Conservation (phyloP, 306 rosid species). For the Citrullus colocynthis region DNA sequence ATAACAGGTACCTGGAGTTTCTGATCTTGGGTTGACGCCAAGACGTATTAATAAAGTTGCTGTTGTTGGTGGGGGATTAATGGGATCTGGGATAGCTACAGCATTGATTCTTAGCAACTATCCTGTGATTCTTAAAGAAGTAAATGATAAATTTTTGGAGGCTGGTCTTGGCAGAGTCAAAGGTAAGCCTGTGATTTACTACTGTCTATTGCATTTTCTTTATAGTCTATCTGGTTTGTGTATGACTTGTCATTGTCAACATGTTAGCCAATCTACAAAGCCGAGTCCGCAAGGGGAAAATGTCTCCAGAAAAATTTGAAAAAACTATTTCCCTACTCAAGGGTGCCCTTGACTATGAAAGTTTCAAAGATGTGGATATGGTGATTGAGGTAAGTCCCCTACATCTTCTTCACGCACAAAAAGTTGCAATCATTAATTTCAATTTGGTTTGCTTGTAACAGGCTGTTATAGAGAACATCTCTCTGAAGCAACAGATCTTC, state of each 20-base stretch:
- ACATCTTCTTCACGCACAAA: neutral
- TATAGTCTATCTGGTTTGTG: neutral
- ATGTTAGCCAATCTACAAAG: conserved; percentile 87
- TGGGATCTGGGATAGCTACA: conserved; percentile 98
- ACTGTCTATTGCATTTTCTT: neutral
- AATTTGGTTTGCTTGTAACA: conserved; percentile 26
- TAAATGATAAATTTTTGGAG: conserved; percentile 71
- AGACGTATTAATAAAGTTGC: conserved; percentile 74
- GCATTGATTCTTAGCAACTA: conserved; percentile 63
- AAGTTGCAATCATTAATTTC: neutral
- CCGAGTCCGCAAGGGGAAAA: conserved; percentile 65
- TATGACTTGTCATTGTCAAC: conserved; percentile 39
- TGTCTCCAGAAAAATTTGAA: conserved; percentile 67
- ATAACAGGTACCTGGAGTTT: conserved; percentile 76
- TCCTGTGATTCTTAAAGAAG: conserved; percentile 83
- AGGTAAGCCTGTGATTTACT: conserved; percentile 43
- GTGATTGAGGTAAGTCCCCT: conserved; percentile 73
- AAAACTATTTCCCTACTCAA: conserved; percentile 54
- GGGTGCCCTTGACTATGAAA: conserved; percentile 65
- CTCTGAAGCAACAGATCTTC: conserved; percentile 86
- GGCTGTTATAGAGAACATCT: conserved; percentile 87
- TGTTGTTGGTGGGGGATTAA: conserved; percentile 87
- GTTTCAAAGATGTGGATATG: conserved; percentile 83
- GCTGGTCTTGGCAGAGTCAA: conserved; percentile 74
- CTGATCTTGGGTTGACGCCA: conserved; percentile 73